A percentile compares a stretch with the other conserved stretches of the same genome.
Conservation (phyloP, 768 basidiomycete genomes). For the Gelatoporia subvermispora region DNA sequence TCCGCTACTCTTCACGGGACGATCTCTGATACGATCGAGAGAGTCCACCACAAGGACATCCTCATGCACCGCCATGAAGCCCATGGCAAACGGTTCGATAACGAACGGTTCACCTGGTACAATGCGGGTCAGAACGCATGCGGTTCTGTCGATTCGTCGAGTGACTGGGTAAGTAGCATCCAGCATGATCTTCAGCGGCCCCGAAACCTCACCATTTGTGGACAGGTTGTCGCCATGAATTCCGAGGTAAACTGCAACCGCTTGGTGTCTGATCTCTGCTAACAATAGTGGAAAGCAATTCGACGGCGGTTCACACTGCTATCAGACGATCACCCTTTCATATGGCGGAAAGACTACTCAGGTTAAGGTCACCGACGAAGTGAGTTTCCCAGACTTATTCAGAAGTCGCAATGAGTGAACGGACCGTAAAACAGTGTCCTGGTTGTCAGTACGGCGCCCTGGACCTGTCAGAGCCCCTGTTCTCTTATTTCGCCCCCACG, state of each 20-base stretch:
- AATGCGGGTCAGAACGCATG: constrained; percentile 13
- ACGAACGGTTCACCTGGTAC: constrained; percentile 14
- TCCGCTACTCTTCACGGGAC: too few species aligned
- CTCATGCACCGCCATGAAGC: background rate
- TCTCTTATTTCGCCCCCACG: constrained; percentile 43
- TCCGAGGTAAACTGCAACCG: constrained; percentile 15
- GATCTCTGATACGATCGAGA: too few species aligned
- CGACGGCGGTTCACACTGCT: constrained; percentile 46
- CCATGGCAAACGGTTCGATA: constrained; percentile 11
- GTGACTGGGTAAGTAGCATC: constrained; percentile 11
- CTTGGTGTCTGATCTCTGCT: background rate
- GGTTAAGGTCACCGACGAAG: constrained; percentile 62
- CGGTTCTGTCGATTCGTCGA: constrained; percentile 11
- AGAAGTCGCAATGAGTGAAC: background rate
- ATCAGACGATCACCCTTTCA: constrained; percentile 55
- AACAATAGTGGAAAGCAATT: constrained; percentile 43
- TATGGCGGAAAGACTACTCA: constrained; percentile 49
- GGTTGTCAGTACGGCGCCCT: constrained; percentile 58
- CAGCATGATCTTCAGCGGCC: too few species aligned
- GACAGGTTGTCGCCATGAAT: constrained; percentile 50
- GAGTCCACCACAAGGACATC: too few species aligned
- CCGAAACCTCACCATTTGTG: too few species aligned
- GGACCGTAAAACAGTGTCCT: constrained; percentile 45
- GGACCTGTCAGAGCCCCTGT: constrained; percentile 56
- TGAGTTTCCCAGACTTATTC: constrained; percentile 21